Conservation (phyloP, 805 yeast genomes). For the Yarrowia sp. region DNA sequence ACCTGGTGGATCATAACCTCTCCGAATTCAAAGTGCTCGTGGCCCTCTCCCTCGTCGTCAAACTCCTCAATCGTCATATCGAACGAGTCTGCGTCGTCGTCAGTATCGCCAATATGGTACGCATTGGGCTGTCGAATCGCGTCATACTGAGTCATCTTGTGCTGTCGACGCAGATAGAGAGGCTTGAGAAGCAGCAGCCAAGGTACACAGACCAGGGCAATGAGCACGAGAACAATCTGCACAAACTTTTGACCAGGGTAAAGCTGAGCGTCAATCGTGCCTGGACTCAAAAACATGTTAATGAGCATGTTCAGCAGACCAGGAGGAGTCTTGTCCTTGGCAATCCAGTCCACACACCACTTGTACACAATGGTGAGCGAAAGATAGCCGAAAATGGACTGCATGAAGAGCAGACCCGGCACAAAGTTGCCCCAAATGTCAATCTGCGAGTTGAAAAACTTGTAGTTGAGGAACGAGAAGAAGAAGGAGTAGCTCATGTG, state of each 20-base stretch:
- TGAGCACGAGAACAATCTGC: slow-evolving; percentile 64
- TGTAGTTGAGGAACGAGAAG: slow-evolving; percentile 78
- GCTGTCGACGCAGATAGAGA: slow-evolving; percentile 56
- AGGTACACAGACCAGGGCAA: slow-evolving; percentile 88
- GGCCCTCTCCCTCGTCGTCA: slow-evolving; percentile 39
- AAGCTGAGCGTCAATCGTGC: slow-evolving; percentile 72
- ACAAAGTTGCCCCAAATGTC: slow-evolving; percentile 90
- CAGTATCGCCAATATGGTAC: slow-evolving; percentile 34
- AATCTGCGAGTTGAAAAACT: slow-evolving; percentile 62
- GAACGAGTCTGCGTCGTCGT: slow-evolving; percentile 36
- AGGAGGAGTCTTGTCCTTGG: slow-evolving; percentile 76
- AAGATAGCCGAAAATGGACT: slow-evolving; percentile 90
- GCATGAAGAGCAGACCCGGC: slow-evolving; percentile 93
- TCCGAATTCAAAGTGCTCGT: slow-evolving; percentile 69
- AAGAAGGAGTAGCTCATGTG: slow-evolving; percentile 90
- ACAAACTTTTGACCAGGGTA: slow-evolving; percentile 76
- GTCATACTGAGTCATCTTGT: slow-evolving; percentile 48
- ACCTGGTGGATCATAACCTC: slow-evolving; percentile 96
- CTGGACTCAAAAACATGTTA: slow-evolving; percentile 93
- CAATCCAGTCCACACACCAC: slow-evolving; percentile 92
- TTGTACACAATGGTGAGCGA: slow-evolving; percentile 83
- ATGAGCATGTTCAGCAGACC: slow-evolving; percentile 92
- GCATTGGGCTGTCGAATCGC: slow-evolving; percentile 45
- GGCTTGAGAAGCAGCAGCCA: slow-evolving; percentile 89
- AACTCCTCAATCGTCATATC: slow-evolving; percentile 38